phyloP scores from a whole-genome alignment of 2,329 filamentous ascomycete species.

The Cytospora schulzeri region DNA sequence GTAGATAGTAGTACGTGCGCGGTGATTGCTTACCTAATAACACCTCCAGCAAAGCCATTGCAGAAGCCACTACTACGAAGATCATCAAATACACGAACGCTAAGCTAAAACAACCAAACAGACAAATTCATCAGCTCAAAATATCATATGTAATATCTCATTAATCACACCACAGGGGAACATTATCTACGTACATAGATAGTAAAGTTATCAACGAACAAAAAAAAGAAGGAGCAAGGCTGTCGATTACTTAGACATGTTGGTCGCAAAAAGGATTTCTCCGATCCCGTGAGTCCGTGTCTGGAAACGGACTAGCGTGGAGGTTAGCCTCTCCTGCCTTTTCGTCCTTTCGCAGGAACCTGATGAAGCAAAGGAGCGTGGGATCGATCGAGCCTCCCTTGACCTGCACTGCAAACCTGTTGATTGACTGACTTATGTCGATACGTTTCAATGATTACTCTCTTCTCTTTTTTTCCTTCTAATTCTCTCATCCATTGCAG shows the following conservation, averaged over 20 bases:
- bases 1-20: too few relatives aligned
- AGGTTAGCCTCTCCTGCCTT: constrained; percentile 18
- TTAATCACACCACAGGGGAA: neutral
- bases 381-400: constrained; percentile 2
- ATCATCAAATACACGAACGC: neutral
- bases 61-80: neutral
- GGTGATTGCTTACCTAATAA: too few relatives aligned
- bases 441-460: neutral
- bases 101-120: neutral
- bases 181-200: neutral
- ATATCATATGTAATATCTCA: neutral
- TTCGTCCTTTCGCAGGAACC: constrained; percentile 9
- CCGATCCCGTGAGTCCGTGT: constrained; percentile 10
- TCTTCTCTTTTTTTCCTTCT: constrained; percentile 13
- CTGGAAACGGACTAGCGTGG: constrained; percentile 17
- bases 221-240: neutral
- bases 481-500: neutral
- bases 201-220: neutral
- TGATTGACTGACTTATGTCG: neutral
- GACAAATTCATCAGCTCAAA: neutral
- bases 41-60: too few relatives aligned
- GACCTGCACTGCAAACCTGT: neutral
- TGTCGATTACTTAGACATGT: neutral
- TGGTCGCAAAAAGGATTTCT: constrained; percentile 22
- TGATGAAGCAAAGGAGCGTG: constrained; percentile 4